phyloP scores from a whole-genome alignment of 176 grass and related monocot genomes.

The Raddia distichophylla region DNA sequence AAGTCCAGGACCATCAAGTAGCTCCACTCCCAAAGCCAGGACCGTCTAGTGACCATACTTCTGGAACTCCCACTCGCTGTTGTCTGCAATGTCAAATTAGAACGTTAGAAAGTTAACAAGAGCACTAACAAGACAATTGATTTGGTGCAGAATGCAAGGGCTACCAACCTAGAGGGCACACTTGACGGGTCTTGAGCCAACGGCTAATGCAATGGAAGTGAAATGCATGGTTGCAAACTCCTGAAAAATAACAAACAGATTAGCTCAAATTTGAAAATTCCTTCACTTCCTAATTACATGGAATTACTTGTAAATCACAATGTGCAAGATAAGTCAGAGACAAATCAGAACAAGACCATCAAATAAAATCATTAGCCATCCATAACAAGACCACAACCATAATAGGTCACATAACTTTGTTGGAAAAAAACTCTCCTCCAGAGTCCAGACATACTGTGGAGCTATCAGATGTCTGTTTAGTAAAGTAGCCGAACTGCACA shows the following conservation, averaged over 20 bases:
- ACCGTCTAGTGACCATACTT: conserved; percentile 83
- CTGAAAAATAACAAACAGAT: conserved; percentile 41
- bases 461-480: neutral
- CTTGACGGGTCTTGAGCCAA: conserved; percentile 99
- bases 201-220: conserved; percentile 99
- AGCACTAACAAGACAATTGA: conserved; percentile 27
- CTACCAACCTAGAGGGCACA: conserved; percentile 82
- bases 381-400: neutral
- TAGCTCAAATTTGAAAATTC: neutral
- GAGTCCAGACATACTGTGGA: neutral
- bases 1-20: conserved; percentile 6
- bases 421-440: neutral
- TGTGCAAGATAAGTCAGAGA: neutral
- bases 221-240: conserved; percentile 99
- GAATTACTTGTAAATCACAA: neutral
- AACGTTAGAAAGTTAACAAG: neutral
- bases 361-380: neutral
- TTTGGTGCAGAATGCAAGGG: neutral
- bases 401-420: neutral
- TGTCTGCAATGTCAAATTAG: conserved; percentile 60
- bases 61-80: conserved; percentile 99
- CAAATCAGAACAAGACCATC: neutral
- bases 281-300: neutral
- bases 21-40: neutral
- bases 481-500: neutral